Evolutionary conservation across 176 grass and related monocot species (phyloP).

Genomic region (Triticum monococcum): DNA sequence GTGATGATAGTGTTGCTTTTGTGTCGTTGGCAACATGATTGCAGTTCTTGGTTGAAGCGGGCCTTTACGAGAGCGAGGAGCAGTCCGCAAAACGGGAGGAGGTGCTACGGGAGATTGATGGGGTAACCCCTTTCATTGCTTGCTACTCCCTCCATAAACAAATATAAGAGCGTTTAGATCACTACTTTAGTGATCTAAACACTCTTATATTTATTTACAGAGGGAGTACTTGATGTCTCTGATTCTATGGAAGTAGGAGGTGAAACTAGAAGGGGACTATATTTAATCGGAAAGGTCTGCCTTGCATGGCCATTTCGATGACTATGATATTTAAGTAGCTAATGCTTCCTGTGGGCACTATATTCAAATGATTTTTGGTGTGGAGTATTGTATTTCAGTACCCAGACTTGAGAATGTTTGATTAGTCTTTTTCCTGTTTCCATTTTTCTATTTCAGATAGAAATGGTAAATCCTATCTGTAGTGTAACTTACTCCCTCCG

Average conservation of each 20-base stretch:
- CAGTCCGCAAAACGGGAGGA: constrained; percentile 72
- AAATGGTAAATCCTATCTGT: neutral
- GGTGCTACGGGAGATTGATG: constrained; percentile 72
- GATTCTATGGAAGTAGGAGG: neutral
- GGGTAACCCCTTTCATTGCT: constrained; percentile 25
- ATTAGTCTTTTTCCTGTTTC: neutral
- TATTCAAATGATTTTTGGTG: neutral
- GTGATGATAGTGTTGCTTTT: neutral
- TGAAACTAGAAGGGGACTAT: neutral
- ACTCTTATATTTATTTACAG: too few relatives aligned
- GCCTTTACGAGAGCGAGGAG: constrained; percentile 71
- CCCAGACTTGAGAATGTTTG: neutral
- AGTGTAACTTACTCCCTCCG: neutral
- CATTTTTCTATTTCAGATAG: neutral
- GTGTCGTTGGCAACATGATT: neutral
- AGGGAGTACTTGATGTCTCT: neutral
- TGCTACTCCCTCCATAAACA: neutral
- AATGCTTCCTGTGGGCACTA: neutral
- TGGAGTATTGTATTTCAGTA: constrained; percentile 1
- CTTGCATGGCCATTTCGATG: neutral
- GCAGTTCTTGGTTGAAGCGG: constrained; percentile 71
- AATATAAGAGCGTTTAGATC: too few relatives aligned
- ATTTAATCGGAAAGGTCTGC: neutral
- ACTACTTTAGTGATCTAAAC: too few relatives aligned
- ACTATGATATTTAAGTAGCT: neutral